Conservation (phyloP, 768 basidiomycete genomes). For the Termitomyces sp. region DNA sequence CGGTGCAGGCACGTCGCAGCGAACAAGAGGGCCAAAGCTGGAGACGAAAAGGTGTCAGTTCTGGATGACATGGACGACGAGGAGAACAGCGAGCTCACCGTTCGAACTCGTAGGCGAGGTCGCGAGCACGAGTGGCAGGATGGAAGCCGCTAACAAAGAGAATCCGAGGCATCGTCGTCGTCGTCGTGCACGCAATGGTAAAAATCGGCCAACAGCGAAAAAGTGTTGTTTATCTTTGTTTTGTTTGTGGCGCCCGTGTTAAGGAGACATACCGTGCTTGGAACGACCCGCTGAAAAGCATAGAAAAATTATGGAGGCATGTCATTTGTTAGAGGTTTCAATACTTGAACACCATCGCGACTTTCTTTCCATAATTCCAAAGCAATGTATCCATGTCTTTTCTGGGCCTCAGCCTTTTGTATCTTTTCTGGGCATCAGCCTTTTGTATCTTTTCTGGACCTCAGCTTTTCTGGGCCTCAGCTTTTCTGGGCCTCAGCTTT, state of each 20-base stretch:
- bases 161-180: slow-evolving; percentile 65
- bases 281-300: too few species aligned
- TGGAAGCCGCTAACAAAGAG: slow-evolving; percentile 86
- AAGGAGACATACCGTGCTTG: too few species aligned
- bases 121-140: slow-evolving; percentile 74
- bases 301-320: too few species aligned
- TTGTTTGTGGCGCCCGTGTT: slow-evolving; percentile 26
- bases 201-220: slow-evolving; percentile 15
- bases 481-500: too few species aligned
- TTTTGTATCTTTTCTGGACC: too few species aligned
- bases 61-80: neutral
- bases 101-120: slow-evolving; percentile 85
- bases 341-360: too few species aligned
- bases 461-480: too few species aligned
- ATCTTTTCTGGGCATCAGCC: too few species aligned
- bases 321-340: too few species aligned
- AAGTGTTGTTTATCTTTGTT: slow-evolving; percentile 18
- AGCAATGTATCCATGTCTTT: too few species aligned
- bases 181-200: slow-evolving; percentile 16
- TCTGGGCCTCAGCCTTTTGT: too few species aligned
- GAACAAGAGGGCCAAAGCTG: slow-evolving; percentile 78
- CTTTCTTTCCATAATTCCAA: too few species aligned
- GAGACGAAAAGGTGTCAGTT: neutral
- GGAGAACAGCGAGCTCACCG: slow-evolving; percentile 35
- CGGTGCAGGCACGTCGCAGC: slow-evolving; percentile 87